These are phyloP conservation scores for Blastocystis sp. DNA, from an alignment of 352 stramenopile species.

Conservation along the genomic window DNA sequence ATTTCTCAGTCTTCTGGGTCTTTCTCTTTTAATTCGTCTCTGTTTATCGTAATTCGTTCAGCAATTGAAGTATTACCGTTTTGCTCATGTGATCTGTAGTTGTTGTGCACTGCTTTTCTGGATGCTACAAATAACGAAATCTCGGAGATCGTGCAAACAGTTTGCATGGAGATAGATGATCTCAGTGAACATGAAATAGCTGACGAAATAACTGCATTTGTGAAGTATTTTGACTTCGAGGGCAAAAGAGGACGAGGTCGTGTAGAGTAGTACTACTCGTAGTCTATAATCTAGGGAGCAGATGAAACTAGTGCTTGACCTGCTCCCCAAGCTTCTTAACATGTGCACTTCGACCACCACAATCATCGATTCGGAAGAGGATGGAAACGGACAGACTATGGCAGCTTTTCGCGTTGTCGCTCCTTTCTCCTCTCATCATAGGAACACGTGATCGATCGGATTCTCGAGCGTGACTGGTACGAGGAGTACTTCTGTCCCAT, in stretches of 20 bases:
- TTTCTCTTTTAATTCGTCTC: background rate
- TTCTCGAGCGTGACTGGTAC: conserved; percentile 8
- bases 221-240: conserved; percentile 43
- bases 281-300: background rate
- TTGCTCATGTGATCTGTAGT: background rate
- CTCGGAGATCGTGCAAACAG: conserved; percentile 7
- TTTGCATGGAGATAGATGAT: conserved; percentile 44
- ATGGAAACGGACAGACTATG: background rate
- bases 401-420: background rate
- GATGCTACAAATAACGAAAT: background rate
- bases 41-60: conserved; percentile 18
- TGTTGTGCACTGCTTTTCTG: background rate
- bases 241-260: background rate
- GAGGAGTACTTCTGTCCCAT: conserved; percentile 36
- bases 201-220: background rate
- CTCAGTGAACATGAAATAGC: background rate
- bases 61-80: background rate
- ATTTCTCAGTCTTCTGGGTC: background rate
- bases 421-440: background rate
- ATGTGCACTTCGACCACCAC: conserved; percentile 8
- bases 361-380: background rate
- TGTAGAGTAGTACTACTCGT: background rate
- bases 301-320: conserved; percentile 29
- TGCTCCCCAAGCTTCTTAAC: background rate
- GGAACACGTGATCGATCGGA: background rate